These are phyloP conservation scores for Cryptococcus sp. DNA, from an alignment of 1,284 basidiomycete species.

Conservation along the genomic window DNA sequence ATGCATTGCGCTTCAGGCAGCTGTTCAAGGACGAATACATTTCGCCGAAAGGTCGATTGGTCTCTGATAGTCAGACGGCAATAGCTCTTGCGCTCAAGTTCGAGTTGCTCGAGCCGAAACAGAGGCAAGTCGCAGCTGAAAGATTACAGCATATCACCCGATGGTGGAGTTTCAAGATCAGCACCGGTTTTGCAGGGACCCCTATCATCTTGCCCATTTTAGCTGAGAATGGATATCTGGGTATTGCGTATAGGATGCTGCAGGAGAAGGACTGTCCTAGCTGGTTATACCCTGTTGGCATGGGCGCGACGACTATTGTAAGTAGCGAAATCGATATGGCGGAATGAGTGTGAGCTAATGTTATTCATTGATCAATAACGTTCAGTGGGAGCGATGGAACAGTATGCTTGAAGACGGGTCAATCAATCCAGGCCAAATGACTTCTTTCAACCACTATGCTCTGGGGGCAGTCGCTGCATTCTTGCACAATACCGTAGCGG, in stretches of 20 bases:
- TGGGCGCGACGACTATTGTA: constrained; percentile 49
- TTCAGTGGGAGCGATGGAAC: constrained; percentile 47
- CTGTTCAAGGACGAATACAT: constrained; percentile 35
- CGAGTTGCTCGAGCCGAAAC: constrained; percentile 23
- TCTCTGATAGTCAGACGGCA: constrained; percentile 41
- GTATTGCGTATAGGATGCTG: constrained; percentile 48
- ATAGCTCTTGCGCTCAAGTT: constrained; percentile 33
- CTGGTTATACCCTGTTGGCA: constrained; percentile 43
- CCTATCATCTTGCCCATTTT: constrained; percentile 39
- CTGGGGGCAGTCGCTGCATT: constrained; percentile 44
- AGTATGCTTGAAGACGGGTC: constrained; percentile 38
- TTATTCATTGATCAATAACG: neutral
- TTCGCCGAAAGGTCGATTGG: constrained; percentile 27
- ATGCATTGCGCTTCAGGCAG: constrained; percentile 15
- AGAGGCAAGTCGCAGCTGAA: constrained; percentile 13
- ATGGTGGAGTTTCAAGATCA: constrained; percentile 32
- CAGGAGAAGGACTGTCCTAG: constrained; percentile 42
- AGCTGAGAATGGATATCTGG: constrained; percentile 23
- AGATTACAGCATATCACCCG: constrained; percentile 28
- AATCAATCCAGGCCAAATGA: constrained; percentile 51
- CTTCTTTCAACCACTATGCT: constrained; percentile 51
- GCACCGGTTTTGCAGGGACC: constrained; percentile 47
- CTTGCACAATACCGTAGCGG: constrained; percentile 41
- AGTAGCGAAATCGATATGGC: constrained; percentile 2
- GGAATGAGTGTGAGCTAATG: neutral